phyloP scores from a whole-genome alignment of 225 moss, liverwort and hornwort genomes.

The Antitrichia curtipendula region DNA sequence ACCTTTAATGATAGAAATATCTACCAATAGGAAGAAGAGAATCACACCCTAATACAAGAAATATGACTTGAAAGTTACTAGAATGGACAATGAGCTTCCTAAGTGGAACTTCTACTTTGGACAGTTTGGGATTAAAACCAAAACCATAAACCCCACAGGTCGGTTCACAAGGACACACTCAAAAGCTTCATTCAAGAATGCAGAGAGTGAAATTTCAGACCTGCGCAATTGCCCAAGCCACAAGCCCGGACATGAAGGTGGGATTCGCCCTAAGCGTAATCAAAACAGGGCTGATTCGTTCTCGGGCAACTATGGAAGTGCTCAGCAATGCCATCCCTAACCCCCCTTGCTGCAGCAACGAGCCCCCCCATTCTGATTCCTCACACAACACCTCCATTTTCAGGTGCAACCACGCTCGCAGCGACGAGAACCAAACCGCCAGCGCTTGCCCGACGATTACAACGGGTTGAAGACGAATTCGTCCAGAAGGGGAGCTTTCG shows the following conservation, averaged over 20 bases:
- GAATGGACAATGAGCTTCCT: neutral
- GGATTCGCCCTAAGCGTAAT: conserved; percentile 68
- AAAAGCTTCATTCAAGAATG: neutral
- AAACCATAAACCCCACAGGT: neutral
- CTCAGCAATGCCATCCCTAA: conserved; percentile 74
- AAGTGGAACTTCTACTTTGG: neutral
- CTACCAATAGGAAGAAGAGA: neutral
- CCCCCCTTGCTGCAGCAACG: conserved; percentile 51
- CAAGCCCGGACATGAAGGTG: conserved; percentile 88
- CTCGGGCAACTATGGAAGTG: conserved; percentile 69
- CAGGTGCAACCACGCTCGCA: conserved; percentile 14
- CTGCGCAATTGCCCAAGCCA: conserved; percentile 91
- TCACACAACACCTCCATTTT: conserved; percentile 2
- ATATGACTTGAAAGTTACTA: neutral
- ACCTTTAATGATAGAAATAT: neutral
- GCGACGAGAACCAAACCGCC: neutral
- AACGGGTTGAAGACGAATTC: neutral
- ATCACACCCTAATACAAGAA: neutral
- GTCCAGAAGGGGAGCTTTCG: neutral
- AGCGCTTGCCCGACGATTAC: conserved; percentile 12
- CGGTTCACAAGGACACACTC: neutral
- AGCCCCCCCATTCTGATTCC: conserved; percentile 29
- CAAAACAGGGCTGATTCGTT: conserved; percentile 67
- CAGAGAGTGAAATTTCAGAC: neutral
- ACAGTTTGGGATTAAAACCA: neutral